phyloP scores from a whole-genome alignment of 2,329 filamentous ascomycete genomes.

The Arthrobotrys sphaeroides region DNA sequence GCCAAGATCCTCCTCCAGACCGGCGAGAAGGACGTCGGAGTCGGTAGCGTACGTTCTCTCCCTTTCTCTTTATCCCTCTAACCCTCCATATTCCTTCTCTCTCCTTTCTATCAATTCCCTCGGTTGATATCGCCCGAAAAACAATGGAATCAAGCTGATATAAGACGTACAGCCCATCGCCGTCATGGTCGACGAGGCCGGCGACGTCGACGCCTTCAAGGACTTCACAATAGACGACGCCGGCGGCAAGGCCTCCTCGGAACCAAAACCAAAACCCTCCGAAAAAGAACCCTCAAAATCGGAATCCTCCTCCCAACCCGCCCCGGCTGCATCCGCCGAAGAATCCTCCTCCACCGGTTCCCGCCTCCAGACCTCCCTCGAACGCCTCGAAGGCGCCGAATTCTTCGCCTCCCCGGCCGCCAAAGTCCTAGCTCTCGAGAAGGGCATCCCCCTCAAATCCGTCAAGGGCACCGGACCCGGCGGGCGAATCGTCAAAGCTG shows the following conservation, averaged over 20 bases:
- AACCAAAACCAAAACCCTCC: slow-evolving; percentile 70
- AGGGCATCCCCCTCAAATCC: slow-evolving; percentile 77
- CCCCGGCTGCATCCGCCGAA: slow-evolving; percentile 64
- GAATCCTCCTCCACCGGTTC: slow-evolving; percentile 66
- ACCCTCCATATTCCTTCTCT: too few relatives aligned
- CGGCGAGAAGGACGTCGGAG: slow-evolving; percentile 90
- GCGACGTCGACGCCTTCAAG: slow-evolving; percentile 87
- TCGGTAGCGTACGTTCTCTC: slow-evolving; percentile 81
- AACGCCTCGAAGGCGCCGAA: slow-evolving; percentile 70
- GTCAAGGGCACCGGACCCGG: slow-evolving; percentile 88
- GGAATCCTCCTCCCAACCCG: slow-evolving; percentile 67
- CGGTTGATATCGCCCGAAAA: too few relatives aligned
- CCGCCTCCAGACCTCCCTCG: slow-evolving; percentile 83
- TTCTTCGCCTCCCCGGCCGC: slow-evolving; percentile 75
- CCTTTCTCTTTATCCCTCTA: too few relatives aligned
- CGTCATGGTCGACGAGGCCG: slow-evolving; percentile 89
- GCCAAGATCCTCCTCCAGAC: slow-evolving; percentile 93
- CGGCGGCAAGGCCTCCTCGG: slow-evolving; percentile 68
- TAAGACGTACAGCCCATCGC: slow-evolving; percentile 80
- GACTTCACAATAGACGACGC: slow-evolving; percentile 88
- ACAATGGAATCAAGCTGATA: too few relatives aligned
- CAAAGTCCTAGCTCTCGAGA: slow-evolving; percentile 84
- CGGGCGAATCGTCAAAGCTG: slow-evolving; percentile 88
- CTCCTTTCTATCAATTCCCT: not conserved
- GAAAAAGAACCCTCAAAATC: slow-evolving; percentile 69